Base-by-base conservation (phyloP, 352 stramenopile genomes). In the Thraustotheca clavata region DNA sequence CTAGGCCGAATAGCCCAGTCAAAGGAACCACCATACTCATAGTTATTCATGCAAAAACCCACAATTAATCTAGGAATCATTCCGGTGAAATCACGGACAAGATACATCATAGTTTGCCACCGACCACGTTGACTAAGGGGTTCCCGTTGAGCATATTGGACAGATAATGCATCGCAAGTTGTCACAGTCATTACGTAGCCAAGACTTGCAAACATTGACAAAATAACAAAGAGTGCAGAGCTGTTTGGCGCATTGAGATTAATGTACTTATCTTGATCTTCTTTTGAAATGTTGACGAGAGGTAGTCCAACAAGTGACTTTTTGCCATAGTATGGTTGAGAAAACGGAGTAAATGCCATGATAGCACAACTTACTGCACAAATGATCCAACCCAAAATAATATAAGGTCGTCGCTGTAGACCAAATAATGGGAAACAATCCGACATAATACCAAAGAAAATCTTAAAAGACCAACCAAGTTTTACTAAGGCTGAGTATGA, bases 101-200 rank as follows among this genome's bases (percentile, higher is more conserved):
- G 35, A 59, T 35, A 49, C 11, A 49, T 24, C 16, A 12, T 12
- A 16, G 38, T 60, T n/a, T 60, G 59, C 8, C 54, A 9, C 7
- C 22, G 40, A 26, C 41, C 39, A 36, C 59, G 59, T 11, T 24
- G 18, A 20, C 34, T 22, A 16, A 38, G 31, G 3, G 74, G 69
- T 49, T 89, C 80, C 16, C 69, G 69, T 41, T 83, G 74, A 18
- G 87, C 78, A 43, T 88, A 77, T 26, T 27, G 77, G 24, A 96
- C 80, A 35, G 88, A 69, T 39, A 93, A 75, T 0, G 78, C 88
- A 69, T 97, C 88, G 16, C 80, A 77, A 27, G 86, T 79, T 0
- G 91, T 79, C 69, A 93, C 89, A 4, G 86, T 83, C 49, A 94
- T 76, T 33, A 95, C 87, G 55, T 89, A 94, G 0, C 88, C 88